These are phyloP conservation scores for Geosiphon pyriformis DNA, from an alignment of 192 early-diverging fungal species.

Conservation along the genomic window DNA sequence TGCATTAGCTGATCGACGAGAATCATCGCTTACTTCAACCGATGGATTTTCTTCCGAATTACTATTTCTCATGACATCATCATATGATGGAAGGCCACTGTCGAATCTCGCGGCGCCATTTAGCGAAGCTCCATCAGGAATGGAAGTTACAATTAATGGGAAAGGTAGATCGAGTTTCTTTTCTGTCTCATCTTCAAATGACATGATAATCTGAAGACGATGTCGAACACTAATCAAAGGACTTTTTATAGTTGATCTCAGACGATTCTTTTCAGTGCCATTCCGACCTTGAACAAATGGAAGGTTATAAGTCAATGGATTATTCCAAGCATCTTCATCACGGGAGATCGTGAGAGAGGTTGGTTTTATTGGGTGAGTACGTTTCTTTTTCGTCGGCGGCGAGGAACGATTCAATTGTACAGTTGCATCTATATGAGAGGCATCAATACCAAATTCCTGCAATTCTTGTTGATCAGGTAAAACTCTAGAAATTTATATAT, in stretches of 20 bases:
- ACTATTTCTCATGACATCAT: constrained; percentile 11
- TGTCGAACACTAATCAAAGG: constrained; percentile 23
- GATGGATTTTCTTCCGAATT: background rate
- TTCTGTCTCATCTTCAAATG: constrained; percentile 4
- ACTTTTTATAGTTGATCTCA: constrained; percentile 15
- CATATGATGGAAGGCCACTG: constrained; percentile 14
- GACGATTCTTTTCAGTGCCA: background rate
- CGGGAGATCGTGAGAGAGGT: background rate
- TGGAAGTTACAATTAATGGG: constrained; percentile 13
- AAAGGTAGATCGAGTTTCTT: constrained; percentile 14
- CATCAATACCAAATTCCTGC: constrained; percentile 15
- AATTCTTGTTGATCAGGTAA: constrained; percentile 16
- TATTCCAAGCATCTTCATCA: constrained; percentile 20
- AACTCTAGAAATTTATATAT: constrained; percentile 8
- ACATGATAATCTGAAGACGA: constrained; percentile 11
- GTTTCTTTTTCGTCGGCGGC: background rate
- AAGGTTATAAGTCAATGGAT: constrained; percentile 22
- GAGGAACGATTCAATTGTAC: constrained; percentile 19
- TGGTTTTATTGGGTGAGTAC: constrained; percentile 23
- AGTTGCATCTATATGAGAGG: constrained; percentile 12
- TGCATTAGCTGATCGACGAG: background rate
- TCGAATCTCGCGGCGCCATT: background rate
- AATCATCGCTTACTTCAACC: background rate
- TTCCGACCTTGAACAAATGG: constrained; percentile 3
- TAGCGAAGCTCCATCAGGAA: background rate